phyloP scores from a whole-genome alignment of 2,329 filamentous ascomycete genomes.

The Acrodontium crateriforme region DNA sequence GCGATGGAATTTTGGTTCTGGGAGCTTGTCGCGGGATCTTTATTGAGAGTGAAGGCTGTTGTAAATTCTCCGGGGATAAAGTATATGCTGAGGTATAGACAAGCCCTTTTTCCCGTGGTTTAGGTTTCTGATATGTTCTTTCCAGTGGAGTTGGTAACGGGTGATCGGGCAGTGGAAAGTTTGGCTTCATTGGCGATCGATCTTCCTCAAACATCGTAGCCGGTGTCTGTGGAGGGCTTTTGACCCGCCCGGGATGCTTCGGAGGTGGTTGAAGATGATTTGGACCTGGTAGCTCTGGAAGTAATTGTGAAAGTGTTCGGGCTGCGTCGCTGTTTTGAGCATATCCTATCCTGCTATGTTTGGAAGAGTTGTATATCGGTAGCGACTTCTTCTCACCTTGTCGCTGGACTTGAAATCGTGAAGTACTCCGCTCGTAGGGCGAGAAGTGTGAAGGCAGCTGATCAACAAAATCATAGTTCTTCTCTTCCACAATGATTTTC shows the following conservation, averaged over 20 bases:
- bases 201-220: constrained; percentile 23
- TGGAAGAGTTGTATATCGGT: no score
- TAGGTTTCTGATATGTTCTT: background rate
- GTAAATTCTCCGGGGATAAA: constrained; percentile 6
- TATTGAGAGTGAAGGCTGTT: constrained; percentile 11
- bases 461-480: constrained; percentile 23
- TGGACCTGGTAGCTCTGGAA: constrained; percentile 19
- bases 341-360: no score
- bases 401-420: no score
- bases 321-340: no score
- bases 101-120: constrained; percentile 1
- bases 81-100: constrained; percentile 7
- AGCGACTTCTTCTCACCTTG: no score
- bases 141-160: no score
- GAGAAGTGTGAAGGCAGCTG: constrained; percentile 15
- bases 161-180: no score
- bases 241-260: constrained; percentile 1
- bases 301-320: constrained; percentile 17
- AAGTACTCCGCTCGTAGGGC: no score
- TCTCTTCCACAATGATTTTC: constrained; percentile 4
- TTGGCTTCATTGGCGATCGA: constrained; percentile 5
- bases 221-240: constrained; percentile 5
- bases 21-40: constrained; percentile 10
- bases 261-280: constrained; percentile 6
- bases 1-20: constrained; percentile 5